These are phyloP conservation scores for Colletotrichum sidae DNA, from an alignment of 2,329 filamentous ascomycete species.

Conservation along the genomic window DNA sequence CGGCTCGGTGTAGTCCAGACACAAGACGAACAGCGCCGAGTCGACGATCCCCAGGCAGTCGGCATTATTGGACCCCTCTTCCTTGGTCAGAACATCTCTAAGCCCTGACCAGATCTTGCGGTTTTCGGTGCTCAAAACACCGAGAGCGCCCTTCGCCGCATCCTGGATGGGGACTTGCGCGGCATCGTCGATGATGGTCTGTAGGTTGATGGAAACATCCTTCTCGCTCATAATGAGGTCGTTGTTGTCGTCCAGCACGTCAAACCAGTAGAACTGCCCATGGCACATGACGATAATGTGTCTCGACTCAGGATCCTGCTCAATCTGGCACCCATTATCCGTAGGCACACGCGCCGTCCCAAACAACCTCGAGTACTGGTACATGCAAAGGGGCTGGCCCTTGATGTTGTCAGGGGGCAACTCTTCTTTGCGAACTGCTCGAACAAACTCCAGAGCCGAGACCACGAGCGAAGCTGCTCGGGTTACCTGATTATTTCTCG, in stretches of 20 bases:
- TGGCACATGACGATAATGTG: constrained; percentile 94
- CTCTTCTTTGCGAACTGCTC: constrained; percentile 92
- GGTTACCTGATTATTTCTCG: constrained; percentile 95
- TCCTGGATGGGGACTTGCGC: constrained; percentile 90
- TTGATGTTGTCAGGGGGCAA: constrained; percentile 88
- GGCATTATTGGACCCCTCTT: constrained; percentile 91
- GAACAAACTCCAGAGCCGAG: constrained; percentile 90
- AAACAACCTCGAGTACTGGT: constrained; percentile 95
- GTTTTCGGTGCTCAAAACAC: constrained; percentile 95
- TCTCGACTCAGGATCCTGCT: constrained; percentile 91
- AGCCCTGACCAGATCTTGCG: constrained; percentile 95
- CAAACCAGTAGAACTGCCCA: constrained; percentile 99
- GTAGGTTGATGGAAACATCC: constrained; percentile 89
- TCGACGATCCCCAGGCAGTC: constrained; percentile 97
- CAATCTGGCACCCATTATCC: constrained; percentile 94
- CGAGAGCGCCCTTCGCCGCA: constrained; percentile 92
- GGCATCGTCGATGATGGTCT: constrained; percentile 92
- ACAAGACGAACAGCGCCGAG: constrained; percentile 91
- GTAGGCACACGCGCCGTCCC: constrained; percentile 95
- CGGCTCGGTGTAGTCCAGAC: constrained; percentile 92
- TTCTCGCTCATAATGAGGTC: constrained; percentile 98
- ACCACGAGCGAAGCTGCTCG: constrained; percentile 91
- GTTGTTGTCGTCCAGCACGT: constrained; percentile 92
- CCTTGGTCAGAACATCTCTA: constrained; percentile 86
- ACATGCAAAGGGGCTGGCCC: constrained; percentile 93